phyloP scores from a whole-genome alignment of 139 green algal genomes.

The Eudorina sp. region DNA sequence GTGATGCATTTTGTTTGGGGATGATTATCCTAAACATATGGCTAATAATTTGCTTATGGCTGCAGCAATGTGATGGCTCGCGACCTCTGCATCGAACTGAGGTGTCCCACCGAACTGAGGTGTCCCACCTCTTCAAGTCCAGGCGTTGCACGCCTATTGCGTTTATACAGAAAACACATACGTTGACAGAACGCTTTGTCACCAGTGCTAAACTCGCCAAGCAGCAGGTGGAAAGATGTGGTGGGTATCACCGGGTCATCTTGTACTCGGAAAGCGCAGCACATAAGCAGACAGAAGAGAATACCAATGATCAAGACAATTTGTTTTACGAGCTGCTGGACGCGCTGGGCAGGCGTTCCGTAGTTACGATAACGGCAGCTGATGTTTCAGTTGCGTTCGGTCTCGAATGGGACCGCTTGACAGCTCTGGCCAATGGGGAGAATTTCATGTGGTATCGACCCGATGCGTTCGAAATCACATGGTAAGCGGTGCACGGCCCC shows the following conservation, averaged over 20 bases:
- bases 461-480: neutral
- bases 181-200: neutral
- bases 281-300: too few species aligned
- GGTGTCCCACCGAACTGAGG: too few species aligned
- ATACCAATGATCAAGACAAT: too few species aligned
- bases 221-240: neutral
- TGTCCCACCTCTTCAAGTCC: too few species aligned
- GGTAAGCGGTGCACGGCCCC: neutral
- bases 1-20: too few species aligned
- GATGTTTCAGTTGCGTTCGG: neutral
- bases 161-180: slow-evolving; percentile 6
- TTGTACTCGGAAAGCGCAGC: neutral
- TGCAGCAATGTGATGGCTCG: too few species aligned
- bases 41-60: too few species aligned
- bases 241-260: slow-evolving; percentile 13
- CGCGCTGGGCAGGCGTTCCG: neutral
- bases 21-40: too few species aligned
- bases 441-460: neutral
- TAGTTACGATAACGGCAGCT: neutral
- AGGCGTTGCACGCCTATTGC: neutral
- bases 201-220: neutral
- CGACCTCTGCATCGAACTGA: too few species aligned
- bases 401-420: neutral
- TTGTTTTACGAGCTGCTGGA: too few species aligned
- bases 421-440: neutral